phyloP scores from a whole-genome alignment of 345 rosid species.

The Angophora floribunda region DNA sequence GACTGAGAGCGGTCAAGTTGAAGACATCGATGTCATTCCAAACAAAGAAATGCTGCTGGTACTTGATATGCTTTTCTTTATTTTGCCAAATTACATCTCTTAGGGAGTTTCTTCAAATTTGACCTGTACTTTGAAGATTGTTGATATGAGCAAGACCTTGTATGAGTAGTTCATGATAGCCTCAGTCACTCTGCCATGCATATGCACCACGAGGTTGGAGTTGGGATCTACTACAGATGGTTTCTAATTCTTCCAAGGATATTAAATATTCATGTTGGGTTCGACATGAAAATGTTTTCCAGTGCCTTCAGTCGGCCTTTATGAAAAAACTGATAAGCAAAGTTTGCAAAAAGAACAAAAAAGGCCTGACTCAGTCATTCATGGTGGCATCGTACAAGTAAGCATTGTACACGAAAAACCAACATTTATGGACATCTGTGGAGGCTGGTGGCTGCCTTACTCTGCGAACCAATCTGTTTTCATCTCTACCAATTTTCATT shows the following conservation, averaged over 20 bases:
- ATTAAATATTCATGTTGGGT: background rate
- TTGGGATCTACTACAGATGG: background rate
- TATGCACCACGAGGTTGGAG: background rate
- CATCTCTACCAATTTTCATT: background rate
- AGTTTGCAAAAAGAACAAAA: background rate
- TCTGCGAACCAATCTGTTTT: background rate
- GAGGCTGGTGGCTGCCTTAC: background rate
- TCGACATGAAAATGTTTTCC: background rate
- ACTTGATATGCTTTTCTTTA: conserved; percentile 3
- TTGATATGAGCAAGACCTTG: background rate
- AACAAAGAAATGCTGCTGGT: conserved; percentile 87
- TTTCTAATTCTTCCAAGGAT: background rate
- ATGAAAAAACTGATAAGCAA: background rate
- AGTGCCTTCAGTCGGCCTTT: background rate
- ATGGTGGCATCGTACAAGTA: background rate
- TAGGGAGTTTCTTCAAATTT: background rate
- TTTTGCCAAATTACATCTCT: background rate
- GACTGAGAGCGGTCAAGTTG: conserved; percentile 66
- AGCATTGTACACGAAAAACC: background rate
- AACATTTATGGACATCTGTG: background rate
- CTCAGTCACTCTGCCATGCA: background rate
- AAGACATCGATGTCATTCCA: conserved; percentile 86
- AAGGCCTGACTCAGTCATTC: background rate
- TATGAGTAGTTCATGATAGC: background rate
- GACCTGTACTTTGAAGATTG: background rate